Conservation (phyloP, 345 rosid species). For the Raphanus sativus region DNA sequence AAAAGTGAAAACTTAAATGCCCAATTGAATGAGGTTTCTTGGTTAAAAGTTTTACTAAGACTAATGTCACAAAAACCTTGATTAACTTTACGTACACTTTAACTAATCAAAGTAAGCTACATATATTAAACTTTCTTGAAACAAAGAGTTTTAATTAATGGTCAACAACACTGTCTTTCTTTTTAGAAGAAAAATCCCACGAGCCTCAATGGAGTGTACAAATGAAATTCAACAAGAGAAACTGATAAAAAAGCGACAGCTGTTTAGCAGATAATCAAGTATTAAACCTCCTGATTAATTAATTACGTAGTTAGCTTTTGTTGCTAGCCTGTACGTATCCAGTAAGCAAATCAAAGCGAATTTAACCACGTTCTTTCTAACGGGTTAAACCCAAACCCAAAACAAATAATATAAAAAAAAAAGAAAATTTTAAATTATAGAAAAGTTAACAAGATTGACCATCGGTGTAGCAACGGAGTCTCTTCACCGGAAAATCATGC, state of each 20-base stretch:
- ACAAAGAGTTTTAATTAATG: slow-evolving; percentile 6
- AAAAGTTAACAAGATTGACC: slow-evolving; percentile 51
- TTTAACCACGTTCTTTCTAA: slow-evolving; percentile 34
- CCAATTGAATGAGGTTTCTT: slow-evolving; percentile 36
- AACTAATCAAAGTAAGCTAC: slow-evolving; percentile 14
- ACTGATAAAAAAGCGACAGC: slow-evolving; percentile 26
- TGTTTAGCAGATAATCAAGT: slow-evolving; percentile 29
- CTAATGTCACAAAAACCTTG: slow-evolving; percentile 14
- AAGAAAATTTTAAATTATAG: not conserved
- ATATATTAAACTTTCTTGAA: not conserved
- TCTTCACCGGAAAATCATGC: slow-evolving; percentile 60
- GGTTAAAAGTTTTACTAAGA: slow-evolving; percentile 3
- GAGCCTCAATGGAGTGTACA: slow-evolving; percentile 28
- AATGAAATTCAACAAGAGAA: not conserved
- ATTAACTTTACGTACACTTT: slow-evolving; percentile 29
- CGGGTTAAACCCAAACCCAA: slow-evolving; percentile 23
- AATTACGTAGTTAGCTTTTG: slow-evolving; percentile 16
- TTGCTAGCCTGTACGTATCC: slow-evolving; percentile 42
- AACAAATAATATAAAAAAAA: slow-evolving; percentile 1
- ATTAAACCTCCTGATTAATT: slow-evolving; percentile 16
- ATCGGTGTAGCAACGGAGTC: slow-evolving; percentile 57
- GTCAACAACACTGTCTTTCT: slow-evolving; percentile 21
- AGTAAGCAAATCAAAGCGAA: slow-evolving; percentile 34
- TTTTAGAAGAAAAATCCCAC: slow-evolving; percentile 24
- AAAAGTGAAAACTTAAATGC: slow-evolving; percentile 16